Percentiles rank a stretch among this genome's conserved stretches.
Evolutionary conservation across 768 basidiomycete genomes (phyloP).

Genomic region (Calocybe cyanea): DNA sequence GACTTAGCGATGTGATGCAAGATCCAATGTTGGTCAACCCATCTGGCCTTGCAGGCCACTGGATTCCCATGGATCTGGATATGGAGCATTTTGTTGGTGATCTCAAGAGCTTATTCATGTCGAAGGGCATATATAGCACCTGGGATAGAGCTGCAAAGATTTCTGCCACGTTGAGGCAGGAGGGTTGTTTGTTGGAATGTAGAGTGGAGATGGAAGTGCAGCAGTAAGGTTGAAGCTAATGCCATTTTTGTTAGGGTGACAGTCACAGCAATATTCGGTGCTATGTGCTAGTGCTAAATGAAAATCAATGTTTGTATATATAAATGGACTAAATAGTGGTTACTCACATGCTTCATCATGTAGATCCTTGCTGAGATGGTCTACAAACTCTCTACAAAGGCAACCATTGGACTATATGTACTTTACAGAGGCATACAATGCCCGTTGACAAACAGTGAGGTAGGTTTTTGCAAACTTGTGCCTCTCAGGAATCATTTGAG

Average conservation of each 20-base stretch:
- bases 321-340: not conserved
- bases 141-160: constrained; percentile 31
- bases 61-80: constrained; percentile 32
- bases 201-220: constrained; percentile 1
- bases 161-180: constrained; percentile 20
- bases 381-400: not conserved
- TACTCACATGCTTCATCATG: not conserved
- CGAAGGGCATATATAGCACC: constrained; percentile 26
- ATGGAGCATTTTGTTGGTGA: constrained; percentile 33
- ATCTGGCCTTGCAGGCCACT: constrained; percentile 27
- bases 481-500: not conserved
- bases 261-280: constrained; percentile 4
- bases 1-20: constrained; percentile 30
- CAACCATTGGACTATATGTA: constrained; percentile 5
- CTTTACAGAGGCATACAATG: constrained; percentile 5
- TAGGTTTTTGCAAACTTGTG: not conserved
- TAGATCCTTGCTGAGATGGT: constrained; percentile 1
- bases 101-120: constrained; percentile 25
- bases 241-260: not conserved
- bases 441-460: not conserved
- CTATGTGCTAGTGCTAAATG: not conserved
- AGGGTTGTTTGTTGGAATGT: not conserved
- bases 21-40: constrained; percentile 32
- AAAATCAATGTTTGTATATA: not conserved
- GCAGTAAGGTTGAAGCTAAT: constrained; percentile 3